These are phyloP conservation scores for Tripterygium wilfordii DNA, from an alignment of 177 flowering plant species.

Conservation along the genomic window DNA sequence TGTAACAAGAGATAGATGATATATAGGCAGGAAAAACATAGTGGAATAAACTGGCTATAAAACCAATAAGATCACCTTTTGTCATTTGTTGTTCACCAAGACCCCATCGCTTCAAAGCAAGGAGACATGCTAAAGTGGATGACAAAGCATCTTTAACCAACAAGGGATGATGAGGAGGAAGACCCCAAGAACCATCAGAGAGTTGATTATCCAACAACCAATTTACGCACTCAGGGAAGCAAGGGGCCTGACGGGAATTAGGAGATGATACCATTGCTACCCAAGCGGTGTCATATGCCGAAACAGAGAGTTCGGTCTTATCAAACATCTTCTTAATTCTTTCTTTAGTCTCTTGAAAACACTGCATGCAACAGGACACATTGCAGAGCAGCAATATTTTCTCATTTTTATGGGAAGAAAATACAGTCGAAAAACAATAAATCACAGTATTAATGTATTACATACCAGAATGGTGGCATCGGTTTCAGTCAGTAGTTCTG, in stretches of 20 bases:
- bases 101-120: not conserved
- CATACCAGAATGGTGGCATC: slow-evolving; percentile 18
- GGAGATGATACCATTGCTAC: not conserved
- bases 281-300: slow-evolving; percentile 1
- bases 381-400: not conserved
- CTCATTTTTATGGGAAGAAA: not conserved
- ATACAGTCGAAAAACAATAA: not conserved
- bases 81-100: not conserved
- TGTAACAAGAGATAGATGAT: no score
- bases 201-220: not conserved
- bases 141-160: not conserved
- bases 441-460: not conserved
- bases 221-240: not conserved
- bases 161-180: not conserved
- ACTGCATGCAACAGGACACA: slow-evolving; percentile 36
- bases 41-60: no score
- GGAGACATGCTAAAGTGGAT: not conserved
- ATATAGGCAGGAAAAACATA: no score
- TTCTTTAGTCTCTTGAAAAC: slow-evolving; percentile 25
- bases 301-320: not conserved
- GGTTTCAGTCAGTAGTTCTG: slow-evolving; percentile 8
- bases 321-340: not conserved
- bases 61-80: no score
- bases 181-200: not conserved
- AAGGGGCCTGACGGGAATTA: not conserved